Evolutionary conservation across 1,284 basidiomycete species (phyloP).

Genomic region (Malassezia obtusa): DNA sequence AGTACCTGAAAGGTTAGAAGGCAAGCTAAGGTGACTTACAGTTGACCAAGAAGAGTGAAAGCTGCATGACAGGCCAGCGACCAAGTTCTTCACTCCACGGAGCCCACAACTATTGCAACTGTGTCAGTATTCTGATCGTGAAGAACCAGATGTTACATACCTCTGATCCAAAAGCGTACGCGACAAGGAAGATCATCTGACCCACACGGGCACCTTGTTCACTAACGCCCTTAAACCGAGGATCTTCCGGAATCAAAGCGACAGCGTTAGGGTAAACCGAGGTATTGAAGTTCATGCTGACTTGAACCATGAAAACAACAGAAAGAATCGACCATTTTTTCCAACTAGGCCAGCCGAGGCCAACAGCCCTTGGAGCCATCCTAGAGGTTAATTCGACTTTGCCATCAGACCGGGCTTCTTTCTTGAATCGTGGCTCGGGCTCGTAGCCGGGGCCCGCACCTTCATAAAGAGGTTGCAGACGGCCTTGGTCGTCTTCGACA

Average conservation of each 20-base stretch:
- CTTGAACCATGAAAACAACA: constrained; percentile 49
- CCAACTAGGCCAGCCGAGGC: constrained; percentile 34
- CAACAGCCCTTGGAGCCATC: constrained; percentile 40
- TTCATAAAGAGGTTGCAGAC: not conserved
- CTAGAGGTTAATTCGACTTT: constrained; percentile 45
- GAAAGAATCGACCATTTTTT: constrained; percentile 49
- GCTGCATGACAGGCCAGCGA: constrained; percentile 41
- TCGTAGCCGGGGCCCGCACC: not conserved
- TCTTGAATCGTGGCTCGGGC: not conserved
- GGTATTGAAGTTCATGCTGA: constrained; percentile 49
- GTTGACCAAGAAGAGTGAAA: constrained; percentile 48
- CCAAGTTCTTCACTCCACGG: constrained; percentile 48
- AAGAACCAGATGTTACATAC: not conserved
- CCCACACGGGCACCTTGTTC: constrained; percentile 49
- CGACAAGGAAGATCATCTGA: constrained; percentile 50
- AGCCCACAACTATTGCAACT: constrained; percentile 34
- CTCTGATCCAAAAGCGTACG: constrained; percentile 49
- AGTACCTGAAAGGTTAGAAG: constrained; percentile 11
- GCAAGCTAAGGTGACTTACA: not conserved
- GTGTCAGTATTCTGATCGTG: not conserved
- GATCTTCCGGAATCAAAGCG: constrained; percentile 31
- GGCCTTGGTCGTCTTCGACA: not conserved
- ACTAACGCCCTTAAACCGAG: constrained; percentile 28
- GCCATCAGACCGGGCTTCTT: constrained; percentile 27
- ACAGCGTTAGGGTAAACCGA: constrained; percentile 48